Conservation (phyloP, 2,329 filamentous ascomycete genomes). For the Grosmannia huntii region DNA sequence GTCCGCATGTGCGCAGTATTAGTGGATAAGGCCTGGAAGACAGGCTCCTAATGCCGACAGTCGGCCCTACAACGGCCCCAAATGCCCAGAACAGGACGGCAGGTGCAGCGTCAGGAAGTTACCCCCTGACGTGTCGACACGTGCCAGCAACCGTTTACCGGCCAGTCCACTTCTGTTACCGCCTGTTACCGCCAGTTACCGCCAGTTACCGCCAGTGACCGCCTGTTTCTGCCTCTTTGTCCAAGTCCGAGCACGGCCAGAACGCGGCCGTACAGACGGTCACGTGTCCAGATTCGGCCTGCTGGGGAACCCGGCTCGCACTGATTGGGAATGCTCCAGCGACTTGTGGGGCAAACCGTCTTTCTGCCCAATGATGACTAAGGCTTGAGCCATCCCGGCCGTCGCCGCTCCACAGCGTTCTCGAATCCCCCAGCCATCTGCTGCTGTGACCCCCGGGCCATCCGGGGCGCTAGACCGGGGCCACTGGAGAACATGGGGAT, state of each 20-base stretch:
- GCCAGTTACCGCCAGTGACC: too few relatives aligned
- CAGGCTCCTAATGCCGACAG: neutral
- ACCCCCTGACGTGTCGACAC: neutral
- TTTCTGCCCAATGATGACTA: neutral
- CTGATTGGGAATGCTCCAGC: neutral
- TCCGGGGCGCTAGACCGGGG: neutral
- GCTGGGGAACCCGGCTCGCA: neutral
- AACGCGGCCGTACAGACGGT: neutral
- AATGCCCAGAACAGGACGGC: neutral
- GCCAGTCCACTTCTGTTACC: neutral
- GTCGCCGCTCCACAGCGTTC: neutral
- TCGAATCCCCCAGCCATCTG: neutral
- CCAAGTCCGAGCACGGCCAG: neutral
- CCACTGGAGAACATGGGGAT: neutral
- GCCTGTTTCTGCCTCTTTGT: neutral
- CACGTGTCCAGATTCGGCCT: neutral
- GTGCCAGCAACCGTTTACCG: neutral
- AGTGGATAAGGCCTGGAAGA: neutral
- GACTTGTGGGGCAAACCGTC: neutral
- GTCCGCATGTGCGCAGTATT: neutral
- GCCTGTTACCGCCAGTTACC: neutral
- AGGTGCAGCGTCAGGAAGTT: neutral
- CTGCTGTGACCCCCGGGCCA: neutral
- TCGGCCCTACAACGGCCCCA: neutral
- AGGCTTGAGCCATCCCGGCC: neutral